A percentile compares a stretch with the other conserved stretches of the same genome.
Evolutionary conservation across 768 basidiomycete genomes (phyloP).

Genomic region (Lactarius sp.): DNA sequence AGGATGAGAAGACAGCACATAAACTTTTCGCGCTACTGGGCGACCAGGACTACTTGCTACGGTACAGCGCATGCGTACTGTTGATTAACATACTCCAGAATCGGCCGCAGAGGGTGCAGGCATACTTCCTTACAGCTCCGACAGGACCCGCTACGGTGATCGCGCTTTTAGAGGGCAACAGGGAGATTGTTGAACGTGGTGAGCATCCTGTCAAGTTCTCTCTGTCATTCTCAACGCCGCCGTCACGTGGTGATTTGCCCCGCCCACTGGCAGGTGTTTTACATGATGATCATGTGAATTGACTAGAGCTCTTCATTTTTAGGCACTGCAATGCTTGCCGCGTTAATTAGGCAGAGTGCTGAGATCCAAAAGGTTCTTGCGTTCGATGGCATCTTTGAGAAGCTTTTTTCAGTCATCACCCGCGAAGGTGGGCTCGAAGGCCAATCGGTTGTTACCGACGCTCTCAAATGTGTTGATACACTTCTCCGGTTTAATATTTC

Average conservation of each 20-base stretch:
- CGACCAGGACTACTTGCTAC: slow-evolving; percentile 75
- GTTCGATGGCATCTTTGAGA: slow-evolving; percentile 96
- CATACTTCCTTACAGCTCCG: slow-evolving; percentile 85
- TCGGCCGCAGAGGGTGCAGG: slow-evolving; percentile 75
- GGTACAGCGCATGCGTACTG: slow-evolving; percentile 79
- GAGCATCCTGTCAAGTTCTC: slow-evolving; percentile 28
- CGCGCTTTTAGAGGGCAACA: slow-evolving; percentile 72
- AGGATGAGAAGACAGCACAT: slow-evolving; percentile 65
- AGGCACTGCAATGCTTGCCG: slow-evolving; percentile 79
- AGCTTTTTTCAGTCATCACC: slow-evolving; percentile 81
- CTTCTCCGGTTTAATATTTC: slow-evolving; percentile 89
- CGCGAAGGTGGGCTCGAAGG: slow-evolving; percentile 92
- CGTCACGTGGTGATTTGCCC: neutral
- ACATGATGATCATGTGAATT: slow-evolving; percentile 3
- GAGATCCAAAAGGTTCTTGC: slow-evolving; percentile 97
- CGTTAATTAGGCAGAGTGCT: slow-evolving; percentile 76
- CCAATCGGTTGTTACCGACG: slow-evolving; percentile 78
- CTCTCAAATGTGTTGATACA: slow-evolving; percentile 80
- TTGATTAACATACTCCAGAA: slow-evolving; percentile 77
- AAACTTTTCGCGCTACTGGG: slow-evolving; percentile 71
- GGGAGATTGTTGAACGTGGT: slow-evolving; percentile 90
- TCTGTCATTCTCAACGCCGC: neutral
- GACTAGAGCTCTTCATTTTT: slow-evolving; percentile 36
- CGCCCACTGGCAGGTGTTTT: neutral
- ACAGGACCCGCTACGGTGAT: slow-evolving; percentile 72